These are phyloP conservation scores for Pythium sukuiense DNA, from an alignment of 352 stramenopile genomes.

Conservation along the genomic window DNA sequence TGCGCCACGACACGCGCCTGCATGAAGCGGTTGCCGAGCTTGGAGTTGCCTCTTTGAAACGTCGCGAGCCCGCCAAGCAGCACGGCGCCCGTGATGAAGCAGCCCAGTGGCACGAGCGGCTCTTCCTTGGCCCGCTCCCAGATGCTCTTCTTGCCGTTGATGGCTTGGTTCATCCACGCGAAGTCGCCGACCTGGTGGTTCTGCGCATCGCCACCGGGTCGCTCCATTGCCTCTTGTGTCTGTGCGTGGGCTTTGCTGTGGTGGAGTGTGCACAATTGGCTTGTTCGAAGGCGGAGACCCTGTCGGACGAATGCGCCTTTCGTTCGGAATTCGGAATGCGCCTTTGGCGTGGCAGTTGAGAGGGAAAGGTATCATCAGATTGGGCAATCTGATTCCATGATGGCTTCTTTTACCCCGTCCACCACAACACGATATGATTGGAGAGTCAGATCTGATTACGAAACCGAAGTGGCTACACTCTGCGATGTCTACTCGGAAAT, in stretches of 20 bases:
- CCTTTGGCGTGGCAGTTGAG: slow-evolving; percentile 12
- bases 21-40: slow-evolving; percentile 84
- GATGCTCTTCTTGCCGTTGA: slow-evolving; percentile 61
- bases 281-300: not conserved
- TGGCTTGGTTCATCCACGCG: slow-evolving; percentile 60
- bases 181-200: slow-evolving; percentile 53
- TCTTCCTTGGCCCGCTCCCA: slow-evolving; percentile 69
- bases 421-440: slow-evolving; percentile 10
- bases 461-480: slow-evolving; percentile 10
- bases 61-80: slow-evolving; percentile 67
- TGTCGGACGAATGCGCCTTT: not conserved
- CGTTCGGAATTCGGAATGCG: slow-evolving; percentile 30
- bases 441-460: not conserved
- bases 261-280: not conserved
- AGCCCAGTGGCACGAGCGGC: slow-evolving; percentile 75
- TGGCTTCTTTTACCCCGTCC: slow-evolving; percentile 16
- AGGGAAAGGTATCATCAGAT: slow-evolving; percentile 9
- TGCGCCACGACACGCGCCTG: slow-evolving; percentile 74
- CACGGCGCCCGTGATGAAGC: slow-evolving; percentile 57
- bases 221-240: slow-evolving; percentile 16
- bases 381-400: slow-evolving; percentile 4
- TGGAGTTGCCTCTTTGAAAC: slow-evolving; percentile 71
- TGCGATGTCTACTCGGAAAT: too few relatives aligned
- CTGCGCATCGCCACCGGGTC: slow-evolving; percentile 17
- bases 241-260: not conserved